Percentiles rank a stretch among this genome's conserved stretches.
Evolutionary conservation across 805 yeast species (phyloP).

Genomic region (Kodamaea fukazawae): DNA sequence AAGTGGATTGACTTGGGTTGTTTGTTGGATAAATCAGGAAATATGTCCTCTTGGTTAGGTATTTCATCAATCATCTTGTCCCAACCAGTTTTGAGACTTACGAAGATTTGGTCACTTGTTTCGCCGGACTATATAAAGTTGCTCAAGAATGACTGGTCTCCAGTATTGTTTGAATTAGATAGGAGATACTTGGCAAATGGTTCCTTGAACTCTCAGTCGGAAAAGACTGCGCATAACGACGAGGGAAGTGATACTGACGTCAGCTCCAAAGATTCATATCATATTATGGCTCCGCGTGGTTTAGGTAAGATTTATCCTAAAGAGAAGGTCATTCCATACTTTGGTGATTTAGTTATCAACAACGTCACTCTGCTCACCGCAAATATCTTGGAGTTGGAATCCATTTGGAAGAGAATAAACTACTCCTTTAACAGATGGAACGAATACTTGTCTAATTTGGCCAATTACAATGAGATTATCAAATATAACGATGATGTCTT

Average conservation of each 20-base stretch:
- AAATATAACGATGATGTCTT: conserved; percentile 40
- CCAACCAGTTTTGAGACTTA: conserved; percentile 72
- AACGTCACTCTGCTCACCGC: conserved; percentile 21
- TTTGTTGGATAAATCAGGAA: conserved; percentile 73
- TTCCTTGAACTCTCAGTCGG: conserved; percentile 12
- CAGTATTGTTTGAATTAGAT: conserved; percentile 85
- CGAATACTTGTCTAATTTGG: conserved; percentile 54
- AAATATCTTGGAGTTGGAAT: conserved; percentile 55
- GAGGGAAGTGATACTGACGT: conserved; percentile 7
- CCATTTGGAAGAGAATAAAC: conserved; percentile 62
- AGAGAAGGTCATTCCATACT: conserved; percentile 79
- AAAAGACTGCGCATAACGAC: conserved; percentile 9
- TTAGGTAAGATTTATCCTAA: conserved; percentile 75
- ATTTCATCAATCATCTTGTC: conserved; percentile 81
- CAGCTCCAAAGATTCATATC: conserved; percentile 48
- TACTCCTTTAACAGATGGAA: conserved; percentile 83
- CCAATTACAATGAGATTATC: conserved; percentile 42
- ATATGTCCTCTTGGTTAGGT: conserved; percentile 93
- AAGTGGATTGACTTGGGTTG: conserved; percentile 88
- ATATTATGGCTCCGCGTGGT: conserved; percentile 84
- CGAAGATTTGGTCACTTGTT: conserved; percentile 72
- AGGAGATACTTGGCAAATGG: conserved; percentile 57
- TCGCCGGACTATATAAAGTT: conserved; percentile 55
- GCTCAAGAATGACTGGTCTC: conserved; percentile 84
- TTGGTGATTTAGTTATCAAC: conserved; percentile 75